Base-by-base conservation (phyloP, 2,329 filamentous ascomycete species). In the Zalaria sp. region DNA sequence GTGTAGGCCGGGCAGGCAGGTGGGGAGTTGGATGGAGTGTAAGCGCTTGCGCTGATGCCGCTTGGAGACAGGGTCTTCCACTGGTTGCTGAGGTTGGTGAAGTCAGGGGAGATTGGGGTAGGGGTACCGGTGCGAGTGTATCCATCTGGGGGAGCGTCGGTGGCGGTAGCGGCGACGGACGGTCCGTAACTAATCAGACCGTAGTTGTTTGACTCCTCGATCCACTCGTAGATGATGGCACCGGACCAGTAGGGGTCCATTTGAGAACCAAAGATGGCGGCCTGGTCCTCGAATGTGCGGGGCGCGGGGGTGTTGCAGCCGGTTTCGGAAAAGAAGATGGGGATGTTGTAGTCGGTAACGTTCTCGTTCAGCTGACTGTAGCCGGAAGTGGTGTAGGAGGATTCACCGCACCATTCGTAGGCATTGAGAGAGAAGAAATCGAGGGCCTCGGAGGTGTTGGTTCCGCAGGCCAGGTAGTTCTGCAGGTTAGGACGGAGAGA, bases 351-450 rank as follows among this genome's bases (percentile, higher is more conserved):
- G 52, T 75, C 62, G 32, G 72, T 71, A 4, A 82, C 78, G 49
- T 81, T 77, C 41, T 68, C 60, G 57, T 86, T 72, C 27, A 93
- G 74, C 47, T 68, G 67, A 37, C 67, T 56, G 63, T 93, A 93
- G 43, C 83, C 85, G 2, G 85, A 78, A 11, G 56, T 66, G 26
- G 66, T 49, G 61, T 78, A 87, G 29, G 61, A 58, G 25, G 61
- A 60, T 10, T 58, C 47, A 29, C 67, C 67, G 46, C 66, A 69
- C 63, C 64, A 67, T 32, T 86, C 81, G 59, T 93, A 91, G 1
- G 83, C 83, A 57, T 94, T 93, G 47, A 93, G 68, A 2, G 79
- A 73, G 60, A 86, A 93, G 63, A 93, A 91, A 58, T 93, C 86
- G 50, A 91, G 61, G 32, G 75, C 74, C 50, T 88, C 81, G 4